A percentile compares a stretch with the other conserved stretches of the same genome.
Conservation (phyloP, 2,329 filamentous ascomycete genomes). For the Colletotrichum camelliae region DNA sequence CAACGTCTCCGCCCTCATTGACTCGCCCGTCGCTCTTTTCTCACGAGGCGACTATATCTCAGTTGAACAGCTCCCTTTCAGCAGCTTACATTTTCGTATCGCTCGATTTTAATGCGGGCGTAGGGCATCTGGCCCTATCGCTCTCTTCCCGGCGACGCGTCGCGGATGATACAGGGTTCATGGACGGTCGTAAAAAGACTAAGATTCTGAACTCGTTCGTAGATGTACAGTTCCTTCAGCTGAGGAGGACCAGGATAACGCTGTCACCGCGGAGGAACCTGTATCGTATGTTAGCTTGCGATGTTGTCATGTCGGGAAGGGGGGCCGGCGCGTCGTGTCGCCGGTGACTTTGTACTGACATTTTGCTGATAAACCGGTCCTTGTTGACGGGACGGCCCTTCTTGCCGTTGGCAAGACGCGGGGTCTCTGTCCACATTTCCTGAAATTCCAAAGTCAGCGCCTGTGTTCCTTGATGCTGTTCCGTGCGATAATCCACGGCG, state of each 20-base stretch:
- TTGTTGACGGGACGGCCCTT: constrained; percentile 94
- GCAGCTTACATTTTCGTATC: not conserved
- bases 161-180: not conserved
- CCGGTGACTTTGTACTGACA: constrained; percentile 62
- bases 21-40: not conserved
- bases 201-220: constrained; percentile 4
- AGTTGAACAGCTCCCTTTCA: not conserved
- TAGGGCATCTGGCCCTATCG: not conserved
- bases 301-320: not conserved
- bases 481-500: not conserved
- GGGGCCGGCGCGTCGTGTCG: not conserved
- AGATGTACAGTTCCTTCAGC: constrained; percentile 46
- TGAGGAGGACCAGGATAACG: constrained; percentile 85
- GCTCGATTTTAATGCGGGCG: not conserved
- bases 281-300: constrained; percentile 1
- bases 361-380: constrained; percentile 97
- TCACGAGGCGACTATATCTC: not conserved
- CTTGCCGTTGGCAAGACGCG: constrained; percentile 81
- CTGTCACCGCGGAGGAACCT: constrained; percentile 89
- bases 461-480: not conserved
- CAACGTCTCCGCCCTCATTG: not conserved
- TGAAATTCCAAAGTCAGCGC: not conserved
- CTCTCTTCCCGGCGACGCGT: not conserved
- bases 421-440: constrained; percentile 99
- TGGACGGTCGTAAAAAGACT: not conserved